These are phyloP conservation scores for Magnaporthiopsis incrustans DNA, from an alignment of 2,329 filamentous ascomycete species.

Conservation along the genomic window DNA sequence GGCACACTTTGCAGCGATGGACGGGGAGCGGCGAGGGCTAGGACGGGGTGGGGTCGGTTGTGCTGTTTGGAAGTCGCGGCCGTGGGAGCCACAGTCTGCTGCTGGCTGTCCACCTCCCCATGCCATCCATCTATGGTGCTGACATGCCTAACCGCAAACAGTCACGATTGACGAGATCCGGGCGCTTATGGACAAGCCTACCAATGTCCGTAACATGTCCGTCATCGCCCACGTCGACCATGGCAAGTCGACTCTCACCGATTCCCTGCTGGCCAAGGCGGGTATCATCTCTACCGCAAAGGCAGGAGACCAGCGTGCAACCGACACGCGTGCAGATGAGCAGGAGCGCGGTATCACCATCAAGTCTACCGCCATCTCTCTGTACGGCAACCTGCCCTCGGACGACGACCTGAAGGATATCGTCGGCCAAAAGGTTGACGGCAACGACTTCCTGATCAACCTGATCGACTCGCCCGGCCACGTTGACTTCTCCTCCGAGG, in stretches of 20 bases:
- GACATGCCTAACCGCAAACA: neutral
- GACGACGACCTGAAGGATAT: slow-evolving; percentile 93
- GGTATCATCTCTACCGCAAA: slow-evolving; percentile 99
- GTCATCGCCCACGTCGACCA: slow-evolving; percentile 99
- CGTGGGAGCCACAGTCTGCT: neutral
- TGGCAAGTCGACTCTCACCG: slow-evolving; percentile 99
- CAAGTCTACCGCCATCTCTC: slow-evolving; percentile 99
- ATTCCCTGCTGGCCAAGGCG: slow-evolving; percentile 97
- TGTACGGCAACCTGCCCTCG: slow-evolving; percentile 78
- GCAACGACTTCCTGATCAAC: slow-evolving; percentile 99
- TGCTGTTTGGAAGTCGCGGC: neutral
- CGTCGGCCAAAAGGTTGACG: slow-evolving; percentile 75
- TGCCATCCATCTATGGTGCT: neutral
- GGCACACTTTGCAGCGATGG: neutral
- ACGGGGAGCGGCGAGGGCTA: neutral
- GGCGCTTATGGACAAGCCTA: slow-evolving; percentile 57
- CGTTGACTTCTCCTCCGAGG: slow-evolving; percentile 99
- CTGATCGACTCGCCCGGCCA: slow-evolving; percentile 99
- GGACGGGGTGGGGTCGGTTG: neutral
- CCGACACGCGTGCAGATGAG: slow-evolving; percentile 94
- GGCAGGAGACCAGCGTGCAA: slow-evolving; percentile 91
- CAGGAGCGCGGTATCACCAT: slow-evolving; percentile 99
- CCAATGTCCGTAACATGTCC: slow-evolving; percentile 89
- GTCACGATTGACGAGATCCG: slow-evolving; percentile 94
- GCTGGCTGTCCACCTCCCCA: neutral